Percentiles rank a stretch among this genome's conserved stretches.
phyloP scores from a whole-genome alignment of 306 rosid genomes.

The Hippophae tibetana region DNA sequence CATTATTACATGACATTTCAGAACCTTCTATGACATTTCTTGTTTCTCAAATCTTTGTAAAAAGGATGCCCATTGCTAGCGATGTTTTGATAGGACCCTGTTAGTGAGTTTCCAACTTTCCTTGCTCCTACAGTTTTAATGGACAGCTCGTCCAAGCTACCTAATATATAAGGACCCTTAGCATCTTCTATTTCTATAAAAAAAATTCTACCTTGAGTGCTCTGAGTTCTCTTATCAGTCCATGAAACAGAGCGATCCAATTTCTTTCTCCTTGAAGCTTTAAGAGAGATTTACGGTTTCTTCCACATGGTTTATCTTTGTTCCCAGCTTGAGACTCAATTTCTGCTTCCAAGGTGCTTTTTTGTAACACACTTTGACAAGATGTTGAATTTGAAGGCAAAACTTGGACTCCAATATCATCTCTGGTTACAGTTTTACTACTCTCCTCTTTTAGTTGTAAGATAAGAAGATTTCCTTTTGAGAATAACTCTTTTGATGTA shows the following conservation, averaged over 20 bases:
- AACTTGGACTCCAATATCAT: slow-evolving; percentile 24
- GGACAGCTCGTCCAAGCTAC: slow-evolving; percentile 18
- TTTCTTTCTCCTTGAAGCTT: slow-evolving; percentile 45
- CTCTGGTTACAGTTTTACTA: slow-evolving; percentile 19
- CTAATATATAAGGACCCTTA: slow-evolving; percentile 14
- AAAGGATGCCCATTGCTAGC: slow-evolving; percentile 5
- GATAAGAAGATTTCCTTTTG: slow-evolving; percentile 21
- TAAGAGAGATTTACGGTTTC: slow-evolving; percentile 55
- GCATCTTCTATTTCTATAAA: slow-evolving; percentile 36
- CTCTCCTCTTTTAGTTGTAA: slow-evolving; percentile 22
- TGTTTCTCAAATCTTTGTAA: slow-evolving; percentile 21
- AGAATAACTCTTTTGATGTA: slow-evolving; percentile 23
- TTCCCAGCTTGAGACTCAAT: slow-evolving; percentile 25
- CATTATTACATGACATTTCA: slow-evolving; percentile 5
- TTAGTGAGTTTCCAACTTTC: slow-evolving; percentile 41
- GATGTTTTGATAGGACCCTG: slow-evolving; percentile 47
- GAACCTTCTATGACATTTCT: slow-evolving; percentile 14
- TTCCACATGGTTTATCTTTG: slow-evolving; percentile 23
- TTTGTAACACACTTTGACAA: slow-evolving; percentile 18
- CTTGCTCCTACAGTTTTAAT: slow-evolving; percentile 37
- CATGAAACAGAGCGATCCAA: slow-evolving; percentile 64
- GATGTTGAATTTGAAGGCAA: slow-evolving; percentile 37
- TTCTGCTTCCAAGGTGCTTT: slow-evolving; percentile 22
- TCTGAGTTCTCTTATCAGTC: slow-evolving; percentile 53
- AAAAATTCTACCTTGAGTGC: slow-evolving; percentile 34